phyloP scores from a whole-genome alignment of 1,284 basidiomycete species.

The Pulveroboletus sp. region DNA sequence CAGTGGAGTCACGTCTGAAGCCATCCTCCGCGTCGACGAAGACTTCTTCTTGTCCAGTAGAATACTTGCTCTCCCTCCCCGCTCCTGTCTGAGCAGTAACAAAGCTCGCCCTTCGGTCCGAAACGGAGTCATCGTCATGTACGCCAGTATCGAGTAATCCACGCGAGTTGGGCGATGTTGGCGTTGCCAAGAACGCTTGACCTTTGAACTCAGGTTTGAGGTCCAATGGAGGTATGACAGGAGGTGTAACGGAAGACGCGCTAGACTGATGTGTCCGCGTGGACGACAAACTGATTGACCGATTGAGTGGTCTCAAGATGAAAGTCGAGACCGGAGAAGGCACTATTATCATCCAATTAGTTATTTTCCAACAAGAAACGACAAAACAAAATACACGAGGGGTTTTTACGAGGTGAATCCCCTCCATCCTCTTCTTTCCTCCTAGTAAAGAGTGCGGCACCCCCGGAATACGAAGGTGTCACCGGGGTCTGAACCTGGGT shows the following conservation, averaged over 20 bases:
- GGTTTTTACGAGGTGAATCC: slow-evolving; percentile 30
- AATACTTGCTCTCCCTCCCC: slow-evolving; percentile 31
- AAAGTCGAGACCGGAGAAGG: slow-evolving; percentile 35
- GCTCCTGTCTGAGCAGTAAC: slow-evolving; percentile 47
- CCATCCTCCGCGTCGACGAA: slow-evolving; percentile 37
- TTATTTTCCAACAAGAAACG: background rate
- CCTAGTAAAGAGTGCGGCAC: slow-evolving; percentile 22
- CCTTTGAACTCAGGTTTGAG: slow-evolving; percentile 51
- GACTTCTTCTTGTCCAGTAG: slow-evolving; percentile 26
- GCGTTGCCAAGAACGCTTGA: slow-evolving; percentile 34
- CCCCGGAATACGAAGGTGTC: slow-evolving; percentile 22
- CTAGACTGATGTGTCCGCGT: slow-evolving; percentile 50
- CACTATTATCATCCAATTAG: slow-evolving; percentile 18
- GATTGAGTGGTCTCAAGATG: slow-evolving; percentile 32
- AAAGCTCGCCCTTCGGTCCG: slow-evolving; percentile 55
- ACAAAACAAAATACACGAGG: background rate
- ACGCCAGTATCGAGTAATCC: slow-evolving; percentile 26
- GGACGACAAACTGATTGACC: slow-evolving; percentile 41
- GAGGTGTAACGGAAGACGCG: slow-evolving; percentile 36
- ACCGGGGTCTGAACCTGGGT: slow-evolving; percentile 22
- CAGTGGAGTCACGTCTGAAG: slow-evolving; percentile 19
- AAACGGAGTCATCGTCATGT: slow-evolving; percentile 42
- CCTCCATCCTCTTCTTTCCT: slow-evolving; percentile 28
- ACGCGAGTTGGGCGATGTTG: slow-evolving; percentile 31
- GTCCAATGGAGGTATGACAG: slow-evolving; percentile 54